Conservation (phyloP, 495 filamentous ascomycete species). For the Lasiosphaeria hispida region DNA sequence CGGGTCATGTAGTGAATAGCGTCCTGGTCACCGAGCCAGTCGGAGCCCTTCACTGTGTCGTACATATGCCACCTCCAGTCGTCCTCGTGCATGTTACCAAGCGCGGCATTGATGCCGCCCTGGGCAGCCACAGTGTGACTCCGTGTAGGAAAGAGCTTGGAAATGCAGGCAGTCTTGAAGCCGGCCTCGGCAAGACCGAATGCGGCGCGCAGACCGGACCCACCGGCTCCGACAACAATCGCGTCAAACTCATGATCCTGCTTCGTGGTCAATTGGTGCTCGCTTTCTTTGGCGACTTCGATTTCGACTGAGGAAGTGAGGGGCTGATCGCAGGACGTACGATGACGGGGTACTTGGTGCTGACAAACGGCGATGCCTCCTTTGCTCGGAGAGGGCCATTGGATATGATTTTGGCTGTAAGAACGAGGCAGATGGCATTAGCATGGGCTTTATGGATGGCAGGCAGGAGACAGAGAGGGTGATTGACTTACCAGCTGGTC, state of each 20-base stretch:
- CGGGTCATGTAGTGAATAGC: slow-evolving; percentile 99
- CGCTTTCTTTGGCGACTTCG: slow-evolving; percentile 6
- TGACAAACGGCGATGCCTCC: slow-evolving; percentile 80
- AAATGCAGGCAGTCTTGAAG: slow-evolving; percentile 98
- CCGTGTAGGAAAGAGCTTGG: slow-evolving; percentile 95
- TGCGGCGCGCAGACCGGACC: slow-evolving; percentile 88
- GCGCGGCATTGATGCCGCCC: slow-evolving; percentile 91
- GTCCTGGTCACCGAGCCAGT: slow-evolving; percentile 98
- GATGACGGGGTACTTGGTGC: slow-evolving; percentile 86
- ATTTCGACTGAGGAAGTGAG: not conserved
- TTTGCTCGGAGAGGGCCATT: slow-evolving; percentile 84
- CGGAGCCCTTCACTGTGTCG: slow-evolving; percentile 97
- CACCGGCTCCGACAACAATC: slow-evolving; percentile 91
- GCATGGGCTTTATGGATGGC: not conserved
- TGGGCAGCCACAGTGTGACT: slow-evolving; percentile 94
- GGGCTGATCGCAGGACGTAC: slow-evolving; percentile 51
- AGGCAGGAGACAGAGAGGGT: not conserved
- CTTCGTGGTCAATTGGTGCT: slow-evolving; percentile 24
- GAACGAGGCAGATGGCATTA: slow-evolving; percentile 13
- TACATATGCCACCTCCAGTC: slow-evolving; percentile 99
- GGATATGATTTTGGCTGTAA: slow-evolving; percentile 67
- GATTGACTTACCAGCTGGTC: slow-evolving; percentile 65
- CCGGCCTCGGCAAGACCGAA: slow-evolving; percentile 96
- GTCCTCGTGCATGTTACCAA: slow-evolving; percentile 85
- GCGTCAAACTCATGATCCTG: slow-evolving; percentile 69